Conservation (phyloP, 139 green algal species). For the Dunaliella primolecta region DNA sequence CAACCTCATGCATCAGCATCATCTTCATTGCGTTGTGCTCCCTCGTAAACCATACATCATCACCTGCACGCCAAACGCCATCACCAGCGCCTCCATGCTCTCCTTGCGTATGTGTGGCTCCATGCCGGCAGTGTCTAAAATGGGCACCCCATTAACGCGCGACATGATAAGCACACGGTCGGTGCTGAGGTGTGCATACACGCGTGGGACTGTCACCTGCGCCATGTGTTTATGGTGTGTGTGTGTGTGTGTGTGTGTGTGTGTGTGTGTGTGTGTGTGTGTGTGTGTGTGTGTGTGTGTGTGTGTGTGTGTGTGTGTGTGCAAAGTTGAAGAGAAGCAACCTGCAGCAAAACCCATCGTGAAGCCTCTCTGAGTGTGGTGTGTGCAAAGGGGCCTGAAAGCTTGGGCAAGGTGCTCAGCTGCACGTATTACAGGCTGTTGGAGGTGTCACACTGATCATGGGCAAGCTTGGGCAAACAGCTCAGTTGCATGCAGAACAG, state of each 20-base stretch:
- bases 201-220: neutral
- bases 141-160: conserved; percentile 36
- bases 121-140: conserved; percentile 37
- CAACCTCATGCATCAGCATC: no score
- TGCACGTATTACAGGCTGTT: no score
- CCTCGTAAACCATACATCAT: no score
- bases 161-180: conserved; percentile 28
- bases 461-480: no score
- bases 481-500: no score
- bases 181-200: neutral
- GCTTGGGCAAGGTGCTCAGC: no score
- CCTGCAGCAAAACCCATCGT: no score
- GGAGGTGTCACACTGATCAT: no score
- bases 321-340: neutral
- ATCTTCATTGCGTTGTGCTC: no score
- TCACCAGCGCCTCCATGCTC: conserved; percentile 22
- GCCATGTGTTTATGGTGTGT: neutral
- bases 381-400: no score
- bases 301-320: neutral
- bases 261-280: neutral
- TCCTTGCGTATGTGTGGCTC: neutral
- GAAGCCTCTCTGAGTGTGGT: no score
- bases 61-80: conserved; percentile 14
- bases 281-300: neutral
- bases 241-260: neutral